phyloP scores from a whole-genome alignment of 2,329 filamentous ascomycete species.

The Thielaviopsis punctulata region DNA sequence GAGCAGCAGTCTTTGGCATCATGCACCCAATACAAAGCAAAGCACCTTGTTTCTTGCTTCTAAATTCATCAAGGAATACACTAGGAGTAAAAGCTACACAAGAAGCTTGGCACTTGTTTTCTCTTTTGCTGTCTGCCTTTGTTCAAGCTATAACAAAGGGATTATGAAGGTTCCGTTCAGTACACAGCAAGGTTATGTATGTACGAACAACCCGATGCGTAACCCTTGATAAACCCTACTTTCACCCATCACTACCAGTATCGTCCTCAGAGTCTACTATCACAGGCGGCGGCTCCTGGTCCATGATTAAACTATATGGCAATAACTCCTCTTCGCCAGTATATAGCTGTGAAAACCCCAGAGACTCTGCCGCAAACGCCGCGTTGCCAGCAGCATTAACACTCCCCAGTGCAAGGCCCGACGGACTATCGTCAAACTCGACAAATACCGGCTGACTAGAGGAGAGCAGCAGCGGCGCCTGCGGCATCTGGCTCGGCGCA shows the following conservation, averaged over 20 bases:
- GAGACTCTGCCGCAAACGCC: neutral
- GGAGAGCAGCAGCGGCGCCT: neutral
- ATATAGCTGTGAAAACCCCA: slow-evolving; percentile 29
- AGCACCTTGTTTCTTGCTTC: too few species aligned
- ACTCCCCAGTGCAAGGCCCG: neutral
- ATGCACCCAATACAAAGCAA: too few species aligned
- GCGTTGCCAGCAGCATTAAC: neutral
- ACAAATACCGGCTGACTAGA: slow-evolving; percentile 14
- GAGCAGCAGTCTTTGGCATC: too few species aligned
- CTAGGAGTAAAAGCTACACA: too few species aligned
- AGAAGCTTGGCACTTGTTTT: too few species aligned
- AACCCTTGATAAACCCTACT: neutral
- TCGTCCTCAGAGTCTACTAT: slow-evolving; percentile 24
- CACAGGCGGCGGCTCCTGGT: slow-evolving; percentile 18
- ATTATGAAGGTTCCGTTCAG: too few species aligned
- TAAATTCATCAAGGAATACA: too few species aligned
- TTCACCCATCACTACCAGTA: neutral
- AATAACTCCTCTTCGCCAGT: slow-evolving; percentile 33
- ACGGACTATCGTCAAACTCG: slow-evolving; percentile 15
- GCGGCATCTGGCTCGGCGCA: slow-evolving; percentile 2
- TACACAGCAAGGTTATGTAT: too few species aligned
- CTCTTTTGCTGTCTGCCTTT: too few species aligned
- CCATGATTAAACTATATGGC: slow-evolving; percentile 27
- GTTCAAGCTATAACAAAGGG: too few species aligned
- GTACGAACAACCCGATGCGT: neutral